These are phyloP conservation scores for Nemania sp. DNA, from an alignment of 2,329 filamentous ascomycete genomes.

Conservation along the genomic window DNA sequence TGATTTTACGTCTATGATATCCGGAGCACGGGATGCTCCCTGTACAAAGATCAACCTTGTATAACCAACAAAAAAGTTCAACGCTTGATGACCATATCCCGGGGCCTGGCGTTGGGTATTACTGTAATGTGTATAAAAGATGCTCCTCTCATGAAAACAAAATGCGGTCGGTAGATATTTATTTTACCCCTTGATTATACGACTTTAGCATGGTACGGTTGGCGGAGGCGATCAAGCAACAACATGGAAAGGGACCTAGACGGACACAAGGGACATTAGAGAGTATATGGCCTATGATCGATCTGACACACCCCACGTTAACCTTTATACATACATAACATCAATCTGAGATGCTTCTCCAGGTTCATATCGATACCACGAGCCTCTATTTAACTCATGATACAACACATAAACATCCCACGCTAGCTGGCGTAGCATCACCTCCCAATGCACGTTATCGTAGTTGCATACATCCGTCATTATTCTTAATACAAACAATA, in stretches of 20 bases:
- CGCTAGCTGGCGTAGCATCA: not conserved
- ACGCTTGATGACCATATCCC: slow-evolving; percentile 40
- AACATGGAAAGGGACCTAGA: slow-evolving; percentile 31
- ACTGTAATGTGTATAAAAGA: slow-evolving; percentile 46
- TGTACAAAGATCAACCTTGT: slow-evolving; percentile 44
- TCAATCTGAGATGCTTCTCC: slow-evolving; percentile 8
- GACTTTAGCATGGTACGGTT: slow-evolving; percentile 31
- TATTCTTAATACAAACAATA: too few relatives aligned
- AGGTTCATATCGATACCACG: not conserved
- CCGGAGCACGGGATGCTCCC: slow-evolving; percentile 39
- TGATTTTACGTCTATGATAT: slow-evolving; percentile 7
- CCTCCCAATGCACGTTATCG: too few relatives aligned
- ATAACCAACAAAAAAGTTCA: slow-evolving; percentile 43
- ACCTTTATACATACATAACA: slow-evolving; percentile 23
- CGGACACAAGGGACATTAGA: slow-evolving; percentile 34
- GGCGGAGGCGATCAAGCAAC: slow-evolving; percentile 10
- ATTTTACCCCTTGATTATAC: slow-evolving; percentile 32
- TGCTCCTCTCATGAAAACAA: slow-evolving; percentile 51
- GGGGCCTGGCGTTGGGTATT: slow-evolving; percentile 45
- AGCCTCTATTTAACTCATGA: not conserved
- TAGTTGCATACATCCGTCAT: too few relatives aligned
- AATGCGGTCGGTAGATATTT: slow-evolving; percentile 41
- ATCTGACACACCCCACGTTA: slow-evolving; percentile 14
- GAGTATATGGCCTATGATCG: slow-evolving; percentile 32
- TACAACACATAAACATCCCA: not conserved